Percentiles rank a stretch among this genome's conserved stretches.
phyloP scores from a whole-genome alignment of 2,329 filamentous ascomycete genomes.

The Alternaria incomplexa region DNA sequence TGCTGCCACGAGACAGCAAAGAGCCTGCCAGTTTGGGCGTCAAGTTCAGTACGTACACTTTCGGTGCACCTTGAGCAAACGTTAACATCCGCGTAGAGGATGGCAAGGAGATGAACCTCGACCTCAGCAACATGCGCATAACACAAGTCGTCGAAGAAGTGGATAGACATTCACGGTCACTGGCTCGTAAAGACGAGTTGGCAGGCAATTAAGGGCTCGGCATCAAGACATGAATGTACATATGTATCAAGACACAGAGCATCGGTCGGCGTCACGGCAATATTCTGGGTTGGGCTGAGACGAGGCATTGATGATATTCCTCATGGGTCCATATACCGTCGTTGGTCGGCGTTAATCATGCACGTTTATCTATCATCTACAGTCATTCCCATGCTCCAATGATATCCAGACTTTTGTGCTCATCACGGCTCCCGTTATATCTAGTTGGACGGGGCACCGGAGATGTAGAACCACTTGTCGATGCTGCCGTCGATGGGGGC shows the following conservation, averaged over 20 bases:
- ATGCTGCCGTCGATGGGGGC: conserved; percentile 94
- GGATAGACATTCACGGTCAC: conserved; percentile 81
- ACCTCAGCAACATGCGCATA: conserved; percentile 81
- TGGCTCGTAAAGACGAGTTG: conserved; percentile 85
- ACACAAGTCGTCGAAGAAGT: conserved; percentile 87
- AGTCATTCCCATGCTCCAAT: not conserved
- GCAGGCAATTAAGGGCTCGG: conserved; percentile 48
- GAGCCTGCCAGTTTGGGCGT: conserved; percentile 73
- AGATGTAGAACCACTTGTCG: conserved; percentile 99
- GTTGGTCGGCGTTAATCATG: conserved; percentile 17
- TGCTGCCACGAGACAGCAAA: conserved; percentile 73
- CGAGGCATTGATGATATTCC: conserved; percentile 16
- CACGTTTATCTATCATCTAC: conserved; percentile 5
- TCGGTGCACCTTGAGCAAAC: not conserved
- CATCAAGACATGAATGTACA: conserved; percentile 4
- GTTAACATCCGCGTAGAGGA: conserved; percentile 68
- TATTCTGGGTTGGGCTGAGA: conserved; percentile 6
- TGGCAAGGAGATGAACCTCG: conserved; percentile 85
- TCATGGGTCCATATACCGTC: conserved; percentile 27
- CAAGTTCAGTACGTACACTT: conserved; percentile 77
- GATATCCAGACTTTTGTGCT: not conserved
- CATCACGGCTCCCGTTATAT: not conserved
- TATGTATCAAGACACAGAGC: conserved; percentile 12
- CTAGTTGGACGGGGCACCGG: conserved; percentile 67
- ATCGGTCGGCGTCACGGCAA: conserved; percentile 37